Conservation (phyloP, 768 basidiomycete genomes). For the Cystobasidiopsis lactophilus region DNA sequence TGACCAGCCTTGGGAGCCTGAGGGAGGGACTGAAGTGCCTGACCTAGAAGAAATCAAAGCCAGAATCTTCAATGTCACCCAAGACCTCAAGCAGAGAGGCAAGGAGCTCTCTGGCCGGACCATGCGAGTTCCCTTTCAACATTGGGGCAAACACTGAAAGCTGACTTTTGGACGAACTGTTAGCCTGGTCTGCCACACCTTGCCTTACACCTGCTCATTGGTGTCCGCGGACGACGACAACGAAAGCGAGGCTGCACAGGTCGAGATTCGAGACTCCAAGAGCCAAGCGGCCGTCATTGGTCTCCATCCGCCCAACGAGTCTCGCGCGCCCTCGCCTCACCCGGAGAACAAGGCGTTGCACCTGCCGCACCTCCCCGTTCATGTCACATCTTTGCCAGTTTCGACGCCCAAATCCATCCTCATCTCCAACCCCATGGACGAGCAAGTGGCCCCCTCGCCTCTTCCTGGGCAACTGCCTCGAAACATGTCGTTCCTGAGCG, state of each 20-base stretch:
- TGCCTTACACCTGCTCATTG: constrained; percentile 10
- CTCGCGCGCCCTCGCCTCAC: background rate
- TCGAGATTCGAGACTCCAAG: background rate
- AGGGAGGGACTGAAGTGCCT: too few relatives aligned
- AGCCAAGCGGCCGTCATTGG: background rate
- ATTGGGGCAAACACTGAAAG: background rate
- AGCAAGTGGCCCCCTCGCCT: background rate
- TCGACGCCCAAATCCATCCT: background rate
- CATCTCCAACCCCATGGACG: background rate
- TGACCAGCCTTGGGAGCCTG: too few relatives aligned
- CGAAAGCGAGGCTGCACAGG: background rate
- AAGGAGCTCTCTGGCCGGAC: background rate
- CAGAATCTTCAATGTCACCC: too few relatives aligned
- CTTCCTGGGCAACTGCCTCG: background rate
- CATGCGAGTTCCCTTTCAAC: background rate
- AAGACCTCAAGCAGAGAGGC: background rate
- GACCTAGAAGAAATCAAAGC: too few relatives aligned
- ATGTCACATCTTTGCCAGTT: background rate
- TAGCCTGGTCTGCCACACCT: constrained; percentile 9
- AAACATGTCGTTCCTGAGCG: background rate
- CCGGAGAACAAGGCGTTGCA: background rate
- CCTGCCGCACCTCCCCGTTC: background rate
- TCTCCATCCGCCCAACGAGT: background rate
- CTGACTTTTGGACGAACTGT: background rate
- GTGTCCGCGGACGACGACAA: background rate